Evolutionary conservation across 495 filamentous ascomycete genomes (phyloP).

Genomic region (Aspergillus kassunensis): DNA sequence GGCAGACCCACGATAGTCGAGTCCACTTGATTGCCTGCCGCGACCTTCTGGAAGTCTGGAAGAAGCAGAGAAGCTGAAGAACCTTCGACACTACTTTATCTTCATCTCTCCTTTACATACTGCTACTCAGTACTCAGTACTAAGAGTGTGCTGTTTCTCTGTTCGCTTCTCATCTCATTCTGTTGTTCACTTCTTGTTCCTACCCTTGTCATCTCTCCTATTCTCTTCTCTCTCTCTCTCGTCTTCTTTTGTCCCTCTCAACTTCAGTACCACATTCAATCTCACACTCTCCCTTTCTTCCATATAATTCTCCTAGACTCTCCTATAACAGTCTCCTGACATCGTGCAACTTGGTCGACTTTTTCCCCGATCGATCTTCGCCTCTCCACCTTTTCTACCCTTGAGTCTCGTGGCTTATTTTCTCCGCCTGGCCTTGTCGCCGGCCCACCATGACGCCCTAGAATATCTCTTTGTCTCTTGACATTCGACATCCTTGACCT

Average conservation of each 20-base stretch:
- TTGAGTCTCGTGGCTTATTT: constrained; percentile 19
- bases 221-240: constrained; percentile 2
- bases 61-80: constrained; percentile 12
- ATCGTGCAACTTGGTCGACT: constrained; percentile 8
- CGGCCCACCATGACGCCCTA: constrained; percentile 30
- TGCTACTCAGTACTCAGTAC: too few species aligned
- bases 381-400: constrained; percentile 1
- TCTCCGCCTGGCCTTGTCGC: constrained; percentile 21
- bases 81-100: background rate
- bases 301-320: constrained; percentile 3
- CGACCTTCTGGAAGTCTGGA: constrained; percentile 25
- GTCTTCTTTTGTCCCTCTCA: too few species aligned
- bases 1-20: constrained; percentile 8
- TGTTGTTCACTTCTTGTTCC: too few species aligned
- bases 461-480: constrained; percentile 12
- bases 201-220: constrained; percentile 3
- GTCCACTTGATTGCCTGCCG: constrained; percentile 20
- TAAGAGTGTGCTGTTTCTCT: too few species aligned
- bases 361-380: constrained; percentile 7
- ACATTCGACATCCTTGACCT: constrained; percentile 12
- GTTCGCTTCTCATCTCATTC: too few species aligned
- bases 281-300: background rate
- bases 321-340: too few species aligned
- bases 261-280: too few species aligned
- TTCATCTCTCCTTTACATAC: background rate